Evolutionary conservation across 2,329 filamentous ascomycete species (phyloP).

Genomic region (Nemania sp.): DNA sequence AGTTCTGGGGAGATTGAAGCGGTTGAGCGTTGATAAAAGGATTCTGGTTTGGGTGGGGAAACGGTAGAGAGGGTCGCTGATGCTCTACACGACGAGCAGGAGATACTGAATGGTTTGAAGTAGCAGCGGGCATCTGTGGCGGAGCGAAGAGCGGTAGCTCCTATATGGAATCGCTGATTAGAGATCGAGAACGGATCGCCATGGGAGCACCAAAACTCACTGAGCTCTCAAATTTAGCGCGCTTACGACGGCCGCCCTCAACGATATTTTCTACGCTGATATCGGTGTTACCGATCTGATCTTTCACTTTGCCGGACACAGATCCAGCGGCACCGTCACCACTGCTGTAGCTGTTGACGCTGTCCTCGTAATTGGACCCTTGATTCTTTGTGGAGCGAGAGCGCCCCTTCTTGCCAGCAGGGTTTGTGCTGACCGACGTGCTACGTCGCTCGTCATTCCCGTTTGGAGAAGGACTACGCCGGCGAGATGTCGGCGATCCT

Average conservation of each 20-base stretch:
- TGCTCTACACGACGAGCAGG: constrained; percentile 81
- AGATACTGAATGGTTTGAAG: constrained; percentile 97
- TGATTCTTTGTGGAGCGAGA: constrained; percentile 72
- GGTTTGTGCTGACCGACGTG: constrained; percentile 65
- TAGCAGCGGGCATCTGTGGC: constrained; percentile 87
- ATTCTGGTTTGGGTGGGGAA: constrained; percentile 74
- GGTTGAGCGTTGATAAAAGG: constrained; percentile 77
- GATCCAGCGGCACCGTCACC: constrained; percentile 81
- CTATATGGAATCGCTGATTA: constrained; percentile 54
- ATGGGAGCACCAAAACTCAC: constrained; percentile 62
- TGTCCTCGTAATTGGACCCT: constrained; percentile 67
- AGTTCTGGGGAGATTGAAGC: constrained; percentile 83
- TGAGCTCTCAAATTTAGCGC: constrained; percentile 94
- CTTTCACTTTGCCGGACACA: constrained; percentile 75
- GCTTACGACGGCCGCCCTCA: constrained; percentile 91
- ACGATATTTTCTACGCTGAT: constrained; percentile 99
- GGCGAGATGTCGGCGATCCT: constrained; percentile 69
- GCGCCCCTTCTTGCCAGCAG: constrained; percentile 64
- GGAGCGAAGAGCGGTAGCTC: constrained; percentile 95
- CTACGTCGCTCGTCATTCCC: constrained; percentile 73
- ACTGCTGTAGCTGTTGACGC: constrained; percentile 78
- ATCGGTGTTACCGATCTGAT: constrained; percentile 90
- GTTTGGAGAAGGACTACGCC: constrained; percentile 78
- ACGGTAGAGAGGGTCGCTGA: constrained; percentile 73
- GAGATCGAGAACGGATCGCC: constrained; percentile 18